Percentiles rank a stretch among this genome's conserved stretches.
phyloP scores from a whole-genome alignment of 176 grass and related monocot species.

The Oryza rufipogon region DNA sequence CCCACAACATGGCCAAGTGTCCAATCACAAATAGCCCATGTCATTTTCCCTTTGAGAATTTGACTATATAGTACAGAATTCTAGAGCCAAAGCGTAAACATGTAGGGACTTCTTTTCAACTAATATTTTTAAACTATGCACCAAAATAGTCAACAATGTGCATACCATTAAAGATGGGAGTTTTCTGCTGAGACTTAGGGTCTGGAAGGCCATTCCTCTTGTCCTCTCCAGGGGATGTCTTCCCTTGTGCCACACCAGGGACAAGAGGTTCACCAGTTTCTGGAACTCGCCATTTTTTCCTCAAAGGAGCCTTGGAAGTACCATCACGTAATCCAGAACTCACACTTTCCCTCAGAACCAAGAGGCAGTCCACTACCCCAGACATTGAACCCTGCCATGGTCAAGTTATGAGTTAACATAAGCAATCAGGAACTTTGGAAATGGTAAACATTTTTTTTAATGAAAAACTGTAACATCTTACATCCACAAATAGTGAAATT shows the following conservation, averaged over 20 bases:
- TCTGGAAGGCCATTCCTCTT: slow-evolving; percentile 59
- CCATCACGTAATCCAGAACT: slow-evolving; percentile 46
- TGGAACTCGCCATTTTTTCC: slow-evolving; percentile 61
- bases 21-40: not conserved
- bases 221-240: slow-evolving; percentile 41
- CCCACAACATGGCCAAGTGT: not conserved
- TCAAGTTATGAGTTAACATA: slow-evolving; percentile 30
- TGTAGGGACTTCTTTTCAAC: slow-evolving; percentile 14
- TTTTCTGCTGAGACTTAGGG: slow-evolving; percentile 55
- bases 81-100: not conserved
- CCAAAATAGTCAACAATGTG: slow-evolving; percentile 23
- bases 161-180: slow-evolving; percentile 61
- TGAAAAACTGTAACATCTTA: not conserved
- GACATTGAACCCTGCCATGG: slow-evolving; percentile 71
- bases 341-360: slow-evolving; percentile 69
- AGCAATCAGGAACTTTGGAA: slow-evolving; percentile 11
- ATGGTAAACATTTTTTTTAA: not conserved
- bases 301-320: slow-evolving; percentile 37
- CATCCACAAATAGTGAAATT: slow-evolving; percentile 11
- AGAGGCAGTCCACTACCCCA: slow-evolving; percentile 78
- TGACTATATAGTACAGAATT: not conserved
- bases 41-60: not conserved
- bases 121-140: not conserved
- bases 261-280: slow-evolving; percentile 43
- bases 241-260: slow-evolving; percentile 36